Evolutionary conservation across 805 yeast genomes (phyloP).

Genomic region (Monosporozyma siamensis): DNA sequence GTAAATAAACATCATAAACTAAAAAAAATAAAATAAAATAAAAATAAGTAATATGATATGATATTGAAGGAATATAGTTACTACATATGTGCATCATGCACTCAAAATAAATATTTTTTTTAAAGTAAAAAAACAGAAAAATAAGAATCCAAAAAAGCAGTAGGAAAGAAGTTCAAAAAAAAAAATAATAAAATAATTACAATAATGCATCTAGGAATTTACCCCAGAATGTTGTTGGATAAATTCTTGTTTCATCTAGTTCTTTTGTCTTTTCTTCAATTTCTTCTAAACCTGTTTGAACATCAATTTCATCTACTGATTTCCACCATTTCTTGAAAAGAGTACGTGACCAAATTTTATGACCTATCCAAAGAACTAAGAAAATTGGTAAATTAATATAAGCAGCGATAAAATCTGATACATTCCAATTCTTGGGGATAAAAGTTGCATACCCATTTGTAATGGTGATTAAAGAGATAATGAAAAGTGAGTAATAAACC

Average conservation of each 20-base stretch:
- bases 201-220: constrained; percentile 18
- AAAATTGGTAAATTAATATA: constrained; percentile 46
- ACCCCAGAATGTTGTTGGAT: constrained; percentile 15
- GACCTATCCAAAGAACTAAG: constrained; percentile 47
- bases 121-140: too few species aligned
- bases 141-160: too few species aligned
- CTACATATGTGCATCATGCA: neutral
- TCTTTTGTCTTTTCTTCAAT: constrained; percentile 44
- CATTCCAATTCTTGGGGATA: constrained; percentile 40
- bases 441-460: constrained; percentile 72
- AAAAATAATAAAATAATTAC: constrained; percentile 1
- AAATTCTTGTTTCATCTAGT: constrained; percentile 16
- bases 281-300: constrained; percentile 49
- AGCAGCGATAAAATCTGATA: constrained; percentile 58
- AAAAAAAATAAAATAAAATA: too few species aligned
- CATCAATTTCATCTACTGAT: constrained; percentile 52
- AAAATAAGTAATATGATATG: neutral
- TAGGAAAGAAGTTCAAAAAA: neutral
- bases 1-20: too few species aligned
- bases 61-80: neutral
- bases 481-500: constrained; percentile 43
- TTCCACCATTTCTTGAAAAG: constrained; percentile 34
- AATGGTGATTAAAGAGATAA: constrained; percentile 44
- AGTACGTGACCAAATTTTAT: constrained; percentile 40
- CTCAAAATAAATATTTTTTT: neutral